Percentiles rank a stretch among this genome's conserved stretches.
Conservation (phyloP, 495 filamentous ascomycete genomes). For the Evernia prunastri region DNA sequence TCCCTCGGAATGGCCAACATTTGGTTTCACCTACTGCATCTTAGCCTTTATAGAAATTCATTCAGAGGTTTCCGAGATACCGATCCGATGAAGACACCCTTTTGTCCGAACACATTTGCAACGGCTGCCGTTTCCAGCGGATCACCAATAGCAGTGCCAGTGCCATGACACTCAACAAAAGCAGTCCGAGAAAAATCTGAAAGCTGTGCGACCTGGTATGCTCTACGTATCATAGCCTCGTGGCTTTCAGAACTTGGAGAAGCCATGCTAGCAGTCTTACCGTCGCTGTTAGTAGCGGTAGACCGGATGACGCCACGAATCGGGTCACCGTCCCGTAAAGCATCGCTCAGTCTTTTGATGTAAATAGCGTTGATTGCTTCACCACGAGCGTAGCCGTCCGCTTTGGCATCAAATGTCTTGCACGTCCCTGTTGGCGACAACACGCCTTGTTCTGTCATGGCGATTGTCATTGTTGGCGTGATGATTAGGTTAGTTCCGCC, state of each 20-base stretch:
- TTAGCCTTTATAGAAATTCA: no score
- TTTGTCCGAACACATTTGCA: conserved; percentile 35
- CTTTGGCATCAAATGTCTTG: conserved; percentile 54
- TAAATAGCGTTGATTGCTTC: conserved; percentile 43
- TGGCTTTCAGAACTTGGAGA: conserved; percentile 5
- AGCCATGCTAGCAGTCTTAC: conserved; percentile 25
- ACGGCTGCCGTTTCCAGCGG: conserved; percentile 41
- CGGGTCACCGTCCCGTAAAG: conserved; percentile 32
- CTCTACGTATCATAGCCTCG: conserved; percentile 27
- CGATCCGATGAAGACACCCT: conserved; percentile 26
- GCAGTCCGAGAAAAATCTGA: no score
- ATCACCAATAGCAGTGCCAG: conserved; percentile 37
- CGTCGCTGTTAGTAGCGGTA: conserved; percentile 36
- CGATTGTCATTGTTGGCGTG: conserved; percentile 28
- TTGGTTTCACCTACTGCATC: no score
- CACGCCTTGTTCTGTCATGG: conserved; percentile 31
- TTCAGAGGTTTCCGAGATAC: no score
- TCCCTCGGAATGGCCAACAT: conserved; percentile 37
- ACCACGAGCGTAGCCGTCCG: conserved; percentile 59
- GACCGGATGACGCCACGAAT: conserved; percentile 38
- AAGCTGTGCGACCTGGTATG: no score
- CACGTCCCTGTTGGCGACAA: conserved; percentile 35
- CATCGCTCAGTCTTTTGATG: conserved; percentile 33
- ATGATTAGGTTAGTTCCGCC: conserved; percentile 39
- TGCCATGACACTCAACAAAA: conserved; percentile 40